These are phyloP conservation scores for Sporothrix variecibatus DNA, from an alignment of 2,329 filamentous ascomycete genomes.

Conservation along the genomic window DNA sequence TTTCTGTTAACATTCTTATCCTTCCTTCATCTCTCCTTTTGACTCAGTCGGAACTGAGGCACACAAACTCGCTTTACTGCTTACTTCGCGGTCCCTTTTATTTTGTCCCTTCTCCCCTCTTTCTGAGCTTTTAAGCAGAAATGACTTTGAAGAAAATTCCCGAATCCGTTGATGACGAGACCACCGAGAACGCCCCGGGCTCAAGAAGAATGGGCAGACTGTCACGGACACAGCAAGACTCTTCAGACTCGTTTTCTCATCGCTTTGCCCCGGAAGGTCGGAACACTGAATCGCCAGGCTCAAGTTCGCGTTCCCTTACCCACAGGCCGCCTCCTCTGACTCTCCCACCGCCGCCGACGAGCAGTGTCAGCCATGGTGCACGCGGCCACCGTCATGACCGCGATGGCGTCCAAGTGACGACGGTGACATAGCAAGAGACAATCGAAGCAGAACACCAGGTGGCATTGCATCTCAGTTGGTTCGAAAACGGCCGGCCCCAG, in stretches of 20 bases:
- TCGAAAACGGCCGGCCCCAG: background rate
- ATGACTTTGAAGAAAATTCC: background rate
- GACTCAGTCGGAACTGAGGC: background rate
- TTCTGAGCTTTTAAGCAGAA: background rate
- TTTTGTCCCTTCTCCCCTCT: background rate
- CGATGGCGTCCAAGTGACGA: background rate
- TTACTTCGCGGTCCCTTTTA: background rate
- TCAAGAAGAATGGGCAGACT: background rate
- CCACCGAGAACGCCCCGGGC: background rate
- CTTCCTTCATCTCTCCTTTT: background rate
- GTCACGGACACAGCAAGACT: background rate
- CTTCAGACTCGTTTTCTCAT: background rate
- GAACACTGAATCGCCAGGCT: background rate
- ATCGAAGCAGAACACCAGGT: background rate
- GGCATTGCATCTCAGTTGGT: background rate
- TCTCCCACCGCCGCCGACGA: background rate
- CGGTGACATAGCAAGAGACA: background rate
- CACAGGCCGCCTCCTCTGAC: slow-evolving; percentile 4
- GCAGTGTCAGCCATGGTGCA: background rate
- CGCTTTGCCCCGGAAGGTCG: background rate
- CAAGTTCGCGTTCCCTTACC: background rate
- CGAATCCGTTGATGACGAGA: background rate
- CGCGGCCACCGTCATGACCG: background rate
- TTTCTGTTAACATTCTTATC: background rate
- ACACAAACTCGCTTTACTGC: background rate